Evolutionary conservation across 768 basidiomycete species (phyloP).

Genomic region (Lactarius sanguifluus): DNA sequence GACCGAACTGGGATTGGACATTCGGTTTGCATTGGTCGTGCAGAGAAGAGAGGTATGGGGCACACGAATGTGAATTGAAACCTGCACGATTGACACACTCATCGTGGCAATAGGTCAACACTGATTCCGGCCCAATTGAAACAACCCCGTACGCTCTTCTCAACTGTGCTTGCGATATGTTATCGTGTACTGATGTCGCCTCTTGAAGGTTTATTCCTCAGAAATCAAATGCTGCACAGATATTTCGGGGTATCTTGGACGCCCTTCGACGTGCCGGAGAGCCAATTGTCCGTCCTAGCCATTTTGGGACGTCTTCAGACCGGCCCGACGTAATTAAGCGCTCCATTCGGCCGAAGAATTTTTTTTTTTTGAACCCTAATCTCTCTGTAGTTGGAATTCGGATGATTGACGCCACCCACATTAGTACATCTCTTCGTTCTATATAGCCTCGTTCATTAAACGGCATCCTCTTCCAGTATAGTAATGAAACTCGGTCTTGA

Average conservation of each 20-base stretch:
- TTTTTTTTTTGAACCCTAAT: too few species aligned
- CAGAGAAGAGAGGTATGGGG: neutral
- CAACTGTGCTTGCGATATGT: neutral
- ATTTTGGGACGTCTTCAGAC: too few species aligned
- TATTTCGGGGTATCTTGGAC: neutral
- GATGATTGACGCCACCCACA: too few species aligned
- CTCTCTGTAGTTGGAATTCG: too few species aligned
- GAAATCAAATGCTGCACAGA: neutral
- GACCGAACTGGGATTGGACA: neutral
- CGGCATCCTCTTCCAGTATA: too few species aligned
- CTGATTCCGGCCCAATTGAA: neutral
- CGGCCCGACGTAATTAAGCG: too few species aligned
- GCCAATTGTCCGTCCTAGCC: neutral
- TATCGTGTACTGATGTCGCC: neutral
- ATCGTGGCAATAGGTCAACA: neutral
- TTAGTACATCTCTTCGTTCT: too few species aligned
- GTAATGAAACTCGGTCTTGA: too few species aligned
- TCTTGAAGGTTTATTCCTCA: neutral
- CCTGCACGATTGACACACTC: neutral
- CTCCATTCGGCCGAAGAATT: too few species aligned
- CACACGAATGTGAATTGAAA: neutral
- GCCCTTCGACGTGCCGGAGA: neutral
- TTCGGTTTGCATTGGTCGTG: neutral
- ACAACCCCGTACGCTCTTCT: neutral
- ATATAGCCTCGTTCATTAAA: too few species aligned